Base-by-base conservation (phyloP, 176 grass and related monocot genomes). In the Neostapfia colusana region DNA sequence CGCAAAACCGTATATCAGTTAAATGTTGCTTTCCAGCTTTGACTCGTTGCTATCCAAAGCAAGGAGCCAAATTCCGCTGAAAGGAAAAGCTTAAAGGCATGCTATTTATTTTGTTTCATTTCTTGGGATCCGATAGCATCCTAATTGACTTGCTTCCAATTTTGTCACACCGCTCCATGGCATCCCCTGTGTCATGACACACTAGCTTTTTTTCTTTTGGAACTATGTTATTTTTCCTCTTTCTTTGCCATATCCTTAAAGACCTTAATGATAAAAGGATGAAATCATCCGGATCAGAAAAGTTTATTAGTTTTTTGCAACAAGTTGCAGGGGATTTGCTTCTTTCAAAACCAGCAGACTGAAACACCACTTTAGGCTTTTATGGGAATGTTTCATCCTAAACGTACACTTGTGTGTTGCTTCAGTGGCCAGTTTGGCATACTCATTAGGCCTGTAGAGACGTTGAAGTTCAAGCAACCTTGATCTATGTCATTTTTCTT, bases 21-120 rank as follows among this genome's bases (percentile, higher is more conserved):
- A 76, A 86, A 72, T 59, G 77, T 64, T 77, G 46, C 48, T 72
- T 64, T 65, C 72, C 45, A 81, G 16, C 65, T 71, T 76, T 82
- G 28, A 67, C 75, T 64, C 48, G 4, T 12, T 35, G 9, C 45
- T 51, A 50, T 10, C 69, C 50, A 46, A 48, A 67, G 39, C 68
- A 45, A 41, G 51, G 65, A 20, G 20, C 18, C 49, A 18, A 31
- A 20, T 60, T 77, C 23, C 5, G 13, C 49, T 23, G 8, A 24
- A 17, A 28, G 17, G 11, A 8, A 75, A 65, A 41, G 38, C 10
- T 20, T 79, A 59, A 72, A 80, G 14, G 10, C 40, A 61, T 58
- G 14, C 28, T 14, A 50, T 37, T 76, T 72, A 54, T 26, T 17
- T 28, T 51, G 3, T 31, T 31, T 31, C 31, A 31, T 21, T 40